Evolutionary conservation across 805 yeast genomes (phyloP).

Genomic region (Cyberlindnera xylosilytica): DNA sequence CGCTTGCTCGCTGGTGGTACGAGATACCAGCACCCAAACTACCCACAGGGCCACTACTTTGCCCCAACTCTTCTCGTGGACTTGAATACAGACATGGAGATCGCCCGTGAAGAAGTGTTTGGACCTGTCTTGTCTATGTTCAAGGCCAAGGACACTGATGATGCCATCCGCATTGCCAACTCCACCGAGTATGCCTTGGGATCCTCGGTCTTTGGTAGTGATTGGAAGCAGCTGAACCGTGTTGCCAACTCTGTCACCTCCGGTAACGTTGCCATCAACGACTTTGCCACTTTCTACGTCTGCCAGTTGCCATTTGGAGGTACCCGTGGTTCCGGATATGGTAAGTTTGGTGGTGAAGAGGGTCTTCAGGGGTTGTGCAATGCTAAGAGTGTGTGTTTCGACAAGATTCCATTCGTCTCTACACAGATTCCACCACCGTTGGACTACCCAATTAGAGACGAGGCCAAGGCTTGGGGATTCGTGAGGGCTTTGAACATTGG

Average conservation of each 20-base stretch:
- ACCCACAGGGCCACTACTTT: slow-evolving; percentile 94
- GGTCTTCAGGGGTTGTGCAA: slow-evolving; percentile 88
- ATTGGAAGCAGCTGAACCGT: slow-evolving; percentile 51
- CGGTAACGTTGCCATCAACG: slow-evolving; percentile 96
- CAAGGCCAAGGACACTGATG: slow-evolving; percentile 61
- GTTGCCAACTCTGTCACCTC: slow-evolving; percentile 65
- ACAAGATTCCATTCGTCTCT: slow-evolving; percentile 71
- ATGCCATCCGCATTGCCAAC: slow-evolving; percentile 78
- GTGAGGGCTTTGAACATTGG: slow-evolving; percentile 78
- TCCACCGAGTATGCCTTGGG: slow-evolving; percentile 89
- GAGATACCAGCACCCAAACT: slow-evolving; percentile 79
- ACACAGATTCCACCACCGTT: slow-evolving; percentile 84
- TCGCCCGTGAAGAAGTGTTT: slow-evolving; percentile 89
- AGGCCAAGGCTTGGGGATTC: slow-evolving; percentile 83
- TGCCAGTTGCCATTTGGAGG: slow-evolving; percentile 99
- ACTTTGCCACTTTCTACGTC: slow-evolving; percentile 93
- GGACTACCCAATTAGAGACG: slow-evolving; percentile 87
- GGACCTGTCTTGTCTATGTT: slow-evolving; percentile 87
- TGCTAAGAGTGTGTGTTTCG: slow-evolving; percentile 85
- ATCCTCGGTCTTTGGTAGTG: slow-evolving; percentile 79
- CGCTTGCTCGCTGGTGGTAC: slow-evolving; percentile 76
- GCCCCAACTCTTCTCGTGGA: slow-evolving; percentile 85
- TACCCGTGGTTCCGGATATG: slow-evolving; percentile 87
- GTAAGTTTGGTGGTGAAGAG: slow-evolving; percentile 97
- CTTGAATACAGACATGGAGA: slow-evolving; percentile 70